phyloP scores from a whole-genome alignment of 768 basidiomycete genomes.

The Leccinum boreale region DNA sequence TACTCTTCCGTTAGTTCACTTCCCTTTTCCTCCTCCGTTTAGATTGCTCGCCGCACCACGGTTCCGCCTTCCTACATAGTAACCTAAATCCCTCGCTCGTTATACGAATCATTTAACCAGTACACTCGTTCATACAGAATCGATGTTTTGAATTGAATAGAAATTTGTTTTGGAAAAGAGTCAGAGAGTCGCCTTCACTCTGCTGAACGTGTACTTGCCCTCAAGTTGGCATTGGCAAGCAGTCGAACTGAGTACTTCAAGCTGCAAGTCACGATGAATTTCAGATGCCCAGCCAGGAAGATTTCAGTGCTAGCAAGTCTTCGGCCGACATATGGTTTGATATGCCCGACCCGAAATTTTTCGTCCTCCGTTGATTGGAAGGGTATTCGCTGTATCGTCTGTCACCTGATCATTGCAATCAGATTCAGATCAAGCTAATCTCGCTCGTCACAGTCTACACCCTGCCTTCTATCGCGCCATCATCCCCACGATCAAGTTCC shows the following conservation, averaged over 20 bases:
- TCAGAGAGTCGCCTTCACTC: no score
- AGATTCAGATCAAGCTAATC: background rate
- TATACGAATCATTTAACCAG: slow-evolving; percentile 21
- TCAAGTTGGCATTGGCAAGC: background rate
- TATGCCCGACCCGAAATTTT: background rate
- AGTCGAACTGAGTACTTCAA: background rate
- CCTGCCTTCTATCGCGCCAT: background rate
- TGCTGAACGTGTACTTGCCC: background rate
- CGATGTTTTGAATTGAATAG: slow-evolving; percentile 25
- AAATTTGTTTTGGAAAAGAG: slow-evolving; percentile 13
- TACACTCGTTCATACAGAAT: slow-evolving; percentile 25
- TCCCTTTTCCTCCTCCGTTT: slow-evolving; percentile 5
- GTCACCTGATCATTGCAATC: slow-evolving; percentile 18
- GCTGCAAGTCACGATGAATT: slow-evolving; percentile 1
- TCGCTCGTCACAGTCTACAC: background rate
- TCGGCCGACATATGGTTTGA: slow-evolving; percentile 11
- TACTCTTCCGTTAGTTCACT: slow-evolving; percentile 18
- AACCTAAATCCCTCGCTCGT: slow-evolving; percentile 23
- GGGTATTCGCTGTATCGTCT: background rate
- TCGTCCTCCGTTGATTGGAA: background rate
- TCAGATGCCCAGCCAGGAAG: background rate
- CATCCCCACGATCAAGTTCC: background rate
- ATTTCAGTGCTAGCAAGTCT: background rate
- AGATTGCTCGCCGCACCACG: slow-evolving; percentile 23
- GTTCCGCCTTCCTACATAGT: slow-evolving; percentile 12